Evolutionary conservation across 495 filamentous ascomycete species (phyloP).

Genomic region (Hyphodiscus hymeniophilus): DNA sequence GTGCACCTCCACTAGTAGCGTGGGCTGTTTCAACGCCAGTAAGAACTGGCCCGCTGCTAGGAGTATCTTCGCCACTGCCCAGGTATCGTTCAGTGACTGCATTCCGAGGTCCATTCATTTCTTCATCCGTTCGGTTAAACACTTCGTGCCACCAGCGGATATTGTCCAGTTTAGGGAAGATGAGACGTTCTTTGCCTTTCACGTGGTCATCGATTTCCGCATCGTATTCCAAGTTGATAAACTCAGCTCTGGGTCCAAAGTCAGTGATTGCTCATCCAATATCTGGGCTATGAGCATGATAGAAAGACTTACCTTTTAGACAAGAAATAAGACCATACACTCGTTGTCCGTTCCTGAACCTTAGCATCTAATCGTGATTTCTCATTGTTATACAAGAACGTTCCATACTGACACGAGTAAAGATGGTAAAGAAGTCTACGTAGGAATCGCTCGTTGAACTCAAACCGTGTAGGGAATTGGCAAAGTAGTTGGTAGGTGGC

Average conservation of each 20-base stretch:
- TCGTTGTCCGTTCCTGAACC: constrained; percentile 66
- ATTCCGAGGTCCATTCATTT: constrained; percentile 77
- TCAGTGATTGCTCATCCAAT: too few species aligned
- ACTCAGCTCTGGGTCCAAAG: constrained; percentile 52
- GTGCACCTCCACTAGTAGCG: neutral
- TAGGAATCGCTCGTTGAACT: constrained; percentile 95
- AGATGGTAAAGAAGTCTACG: constrained; percentile 87
- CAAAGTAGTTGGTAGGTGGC: constrained; percentile 84
- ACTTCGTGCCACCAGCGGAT: constrained; percentile 88
- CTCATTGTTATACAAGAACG: constrained; percentile 92
- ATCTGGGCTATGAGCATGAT: too few species aligned
- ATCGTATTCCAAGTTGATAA: constrained; percentile 75
- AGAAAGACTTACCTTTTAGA: constrained; percentile 22
- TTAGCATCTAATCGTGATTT: constrained; percentile 73
- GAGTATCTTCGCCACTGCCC: constrained; percentile 2
- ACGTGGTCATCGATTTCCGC: constrained; percentile 62
- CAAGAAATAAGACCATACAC: constrained; percentile 95
- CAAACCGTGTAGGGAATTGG: constrained; percentile 85
- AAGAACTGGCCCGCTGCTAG: constrained; percentile 7
- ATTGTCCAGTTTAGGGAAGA: constrained; percentile 62
- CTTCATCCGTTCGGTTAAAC: constrained; percentile 75
- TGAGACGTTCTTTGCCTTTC: constrained; percentile 69
- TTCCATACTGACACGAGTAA: constrained; percentile 94
- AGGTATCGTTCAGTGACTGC: constrained; percentile 24
- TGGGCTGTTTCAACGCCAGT: constrained; percentile 19